Base-by-base conservation (phyloP, 164 flowering plant genomes). In the Liriodendron chinense region DNA sequence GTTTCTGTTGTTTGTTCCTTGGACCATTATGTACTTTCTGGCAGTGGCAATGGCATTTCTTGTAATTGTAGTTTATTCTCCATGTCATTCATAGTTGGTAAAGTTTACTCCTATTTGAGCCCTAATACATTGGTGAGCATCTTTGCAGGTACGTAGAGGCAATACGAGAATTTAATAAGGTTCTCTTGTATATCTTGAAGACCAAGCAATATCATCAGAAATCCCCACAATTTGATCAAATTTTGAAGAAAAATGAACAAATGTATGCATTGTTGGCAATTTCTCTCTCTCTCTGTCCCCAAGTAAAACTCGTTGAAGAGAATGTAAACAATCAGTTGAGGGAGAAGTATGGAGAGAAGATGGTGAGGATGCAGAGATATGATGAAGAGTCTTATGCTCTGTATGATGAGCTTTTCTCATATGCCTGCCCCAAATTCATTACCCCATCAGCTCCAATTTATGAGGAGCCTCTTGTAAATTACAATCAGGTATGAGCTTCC, bases 271-370 rank as follows among this genome's bases (percentile, higher is more conserved):
- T 96, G 86, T 80, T 94, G 84, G 96, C 99, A 16, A 78, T 94
- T 70, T 85, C 82, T 77, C 94, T 96, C 62, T 91, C 97, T 72
- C 86, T 96, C 48, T 96, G 98, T 72, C 99, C 99, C 1, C 98
- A 92, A 83, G 88, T 82, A 80, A 90, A 91, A 75, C 97, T 92
- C 82, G 92, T 94, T 70, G 98, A 93, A 24, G 99, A 96, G 80
- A 88, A 90, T 79, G 99, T 93, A 72, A 91, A 89, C 81, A 80
- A 90, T 77, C 99, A 96, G 70, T 75, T 96, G 77, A 86, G 92
- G 78, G 99, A 96, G 84, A 96, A 96, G 82, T 91, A 96, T 79
- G 99, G 99, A 74, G 99, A 96, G 72, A 96, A 96, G 85, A 96
- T 96, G 98, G 73, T 69, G 64, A 89, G 93, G 81, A 94, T 94